phyloP scores from a whole-genome alignment of 2,329 filamentous ascomycete species.

The Hymenoscyphus linearis region DNA sequence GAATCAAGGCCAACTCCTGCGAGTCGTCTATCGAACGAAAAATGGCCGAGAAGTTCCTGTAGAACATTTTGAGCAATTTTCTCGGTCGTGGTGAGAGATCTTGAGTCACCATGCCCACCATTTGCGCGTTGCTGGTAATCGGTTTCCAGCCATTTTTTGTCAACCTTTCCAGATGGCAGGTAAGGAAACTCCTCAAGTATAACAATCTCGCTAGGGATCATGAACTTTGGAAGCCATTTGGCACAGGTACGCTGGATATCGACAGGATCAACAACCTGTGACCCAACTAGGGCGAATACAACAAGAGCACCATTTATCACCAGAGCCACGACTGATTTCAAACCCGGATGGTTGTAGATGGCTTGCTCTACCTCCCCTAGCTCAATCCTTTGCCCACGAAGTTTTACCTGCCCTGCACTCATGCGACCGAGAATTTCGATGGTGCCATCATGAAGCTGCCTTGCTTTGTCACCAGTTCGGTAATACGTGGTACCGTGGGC shows the following conservation, averaged over 20 bases:
- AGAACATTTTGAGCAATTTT: slow-evolving; percentile 18
- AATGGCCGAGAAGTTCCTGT: slow-evolving; percentile 23
- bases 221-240: slow-evolving; percentile 74
- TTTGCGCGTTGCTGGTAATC: slow-evolving; percentile 41
- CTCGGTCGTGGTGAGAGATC: slow-evolving; percentile 27
- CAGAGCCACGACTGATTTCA: slow-evolving; percentile 61
- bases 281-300: slow-evolving; percentile 52
- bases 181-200: slow-evolving; percentile 62
- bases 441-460: slow-evolving; percentile 58
- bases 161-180: slow-evolving; percentile 77
- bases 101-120: slow-evolving; percentile 12
- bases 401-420: slow-evolving; percentile 74
- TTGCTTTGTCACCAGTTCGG: slow-evolving; percentile 78
- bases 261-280: slow-evolving; percentile 32
- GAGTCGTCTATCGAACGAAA: slow-evolving; percentile 38
- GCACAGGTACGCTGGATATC: slow-evolving; percentile 56
- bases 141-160: slow-evolving; percentile 58
- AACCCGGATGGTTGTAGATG: slow-evolving; percentile 53
- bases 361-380: slow-evolving; percentile 74
- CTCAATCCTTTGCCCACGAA: slow-evolving; percentile 78
- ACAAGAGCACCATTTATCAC: slow-evolving; percentile 67
- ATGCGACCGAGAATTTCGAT: slow-evolving; percentile 84
- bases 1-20: slow-evolving; percentile 61
- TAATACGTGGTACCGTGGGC: slow-evolving; percentile 64
- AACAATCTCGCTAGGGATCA: slow-evolving; percentile 73